Evolutionary conservation across 78 protist species (phyloP).

Genomic region (Creolimax fragrantissima): DNA sequence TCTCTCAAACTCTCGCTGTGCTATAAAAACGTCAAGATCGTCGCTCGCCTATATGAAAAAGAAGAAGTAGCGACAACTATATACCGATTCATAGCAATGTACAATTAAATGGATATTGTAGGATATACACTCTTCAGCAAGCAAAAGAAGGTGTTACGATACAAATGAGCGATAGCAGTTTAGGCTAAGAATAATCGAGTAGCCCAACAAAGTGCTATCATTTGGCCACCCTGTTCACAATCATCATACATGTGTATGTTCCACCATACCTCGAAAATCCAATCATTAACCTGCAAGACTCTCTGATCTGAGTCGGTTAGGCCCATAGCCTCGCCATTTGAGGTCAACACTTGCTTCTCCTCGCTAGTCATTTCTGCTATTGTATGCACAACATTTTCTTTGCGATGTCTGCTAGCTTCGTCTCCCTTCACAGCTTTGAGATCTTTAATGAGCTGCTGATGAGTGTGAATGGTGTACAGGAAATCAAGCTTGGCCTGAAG

Average conservation of each 20-base stretch:
- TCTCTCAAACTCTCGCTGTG: constrained; percentile 4
- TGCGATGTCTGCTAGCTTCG: not conserved
- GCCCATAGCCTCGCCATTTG: not conserved
- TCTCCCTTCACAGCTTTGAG: not conserved
- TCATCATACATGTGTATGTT: no score
- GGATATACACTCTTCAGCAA: no score
- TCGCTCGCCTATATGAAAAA: not conserved
- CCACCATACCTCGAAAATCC: not conserved
- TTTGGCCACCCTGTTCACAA: no score
- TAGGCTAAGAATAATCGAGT: no score
- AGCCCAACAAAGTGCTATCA: no score
- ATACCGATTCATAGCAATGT: no score
- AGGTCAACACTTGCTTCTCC: not conserved
- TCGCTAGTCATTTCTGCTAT: not conserved
- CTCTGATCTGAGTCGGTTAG: not conserved
- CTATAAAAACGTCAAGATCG: constrained; percentile 16
- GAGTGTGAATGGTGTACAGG: not conserved
- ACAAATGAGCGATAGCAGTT: no score
- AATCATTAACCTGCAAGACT: not conserved
- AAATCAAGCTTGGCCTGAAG: not conserved
- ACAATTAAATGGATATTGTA: no score
- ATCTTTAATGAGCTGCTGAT: not conserved
- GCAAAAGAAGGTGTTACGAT: not conserved
- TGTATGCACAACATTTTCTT: not conserved
- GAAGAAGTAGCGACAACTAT: not conserved